Evolutionary conservation across 2,329 filamentous ascomycete genomes (phyloP).

Genomic region (Colletotrichum zoysiae): DNA sequence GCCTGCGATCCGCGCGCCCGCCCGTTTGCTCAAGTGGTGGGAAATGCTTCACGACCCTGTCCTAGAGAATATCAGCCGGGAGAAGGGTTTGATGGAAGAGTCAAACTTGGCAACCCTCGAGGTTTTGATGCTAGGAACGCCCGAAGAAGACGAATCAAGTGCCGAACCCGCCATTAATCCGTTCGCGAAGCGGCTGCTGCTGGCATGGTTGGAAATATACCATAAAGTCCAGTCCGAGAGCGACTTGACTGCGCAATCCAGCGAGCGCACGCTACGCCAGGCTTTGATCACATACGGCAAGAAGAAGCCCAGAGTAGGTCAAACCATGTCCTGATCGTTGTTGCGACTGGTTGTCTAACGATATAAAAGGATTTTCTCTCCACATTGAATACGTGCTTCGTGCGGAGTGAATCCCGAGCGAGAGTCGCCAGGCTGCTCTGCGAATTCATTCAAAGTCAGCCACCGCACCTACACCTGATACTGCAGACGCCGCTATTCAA

Average conservation of each 20-base stretch:
- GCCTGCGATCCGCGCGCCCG: slow-evolving; percentile 72
- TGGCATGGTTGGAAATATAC: slow-evolving; percentile 67
- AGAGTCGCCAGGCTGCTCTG: slow-evolving; percentile 76
- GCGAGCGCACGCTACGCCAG: slow-evolving; percentile 64
- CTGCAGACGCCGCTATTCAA: slow-evolving; percentile 79
- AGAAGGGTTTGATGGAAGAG: slow-evolving; percentile 69
- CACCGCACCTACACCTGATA: slow-evolving; percentile 82
- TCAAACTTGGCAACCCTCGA: slow-evolving; percentile 74
- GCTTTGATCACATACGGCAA: slow-evolving; percentile 73
- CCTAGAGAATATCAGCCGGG: slow-evolving; percentile 45
- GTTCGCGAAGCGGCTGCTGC: slow-evolving; percentile 69
- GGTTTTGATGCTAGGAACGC: slow-evolving; percentile 73
- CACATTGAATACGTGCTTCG: slow-evolving; percentile 74
- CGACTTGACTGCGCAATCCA: slow-evolving; percentile 56
- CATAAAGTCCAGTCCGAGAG: slow-evolving; percentile 47
- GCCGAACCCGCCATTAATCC: slow-evolving; percentile 55
- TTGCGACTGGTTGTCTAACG: slow-evolving; percentile 40
- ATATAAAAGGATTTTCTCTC: slow-evolving; percentile 71
- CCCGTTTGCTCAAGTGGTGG: slow-evolving; percentile 79
- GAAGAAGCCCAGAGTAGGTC: slow-evolving; percentile 69
- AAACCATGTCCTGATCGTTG: background rate
- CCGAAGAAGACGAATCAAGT: slow-evolving; percentile 63
- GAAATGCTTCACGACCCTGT: slow-evolving; percentile 70
- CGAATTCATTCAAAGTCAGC: slow-evolving; percentile 79
- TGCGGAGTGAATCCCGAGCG: slow-evolving; percentile 73